Evolutionary conservation across 169 alveolate species (phyloP), one percentile per base, ranked within the genome.

Genomic region (Plasmodium malariae): DNA sequence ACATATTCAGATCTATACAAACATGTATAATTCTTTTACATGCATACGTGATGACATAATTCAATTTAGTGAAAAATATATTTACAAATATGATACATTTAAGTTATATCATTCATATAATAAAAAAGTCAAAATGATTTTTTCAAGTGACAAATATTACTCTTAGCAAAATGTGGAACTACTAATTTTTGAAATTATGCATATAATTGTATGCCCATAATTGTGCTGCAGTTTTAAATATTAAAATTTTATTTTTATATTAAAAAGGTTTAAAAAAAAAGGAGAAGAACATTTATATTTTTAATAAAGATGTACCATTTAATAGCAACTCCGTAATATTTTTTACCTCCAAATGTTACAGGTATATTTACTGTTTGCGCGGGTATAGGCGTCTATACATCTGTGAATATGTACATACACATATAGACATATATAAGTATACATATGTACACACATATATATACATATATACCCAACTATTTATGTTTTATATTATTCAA

Each of bases 261-360:
- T 65, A 32, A 45, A 67, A 51, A 83, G 91, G 91, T 43, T 71
- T 83, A 49, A 83, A 83, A 54, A 67, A 67, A 32, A 83, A 83
- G 49, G 73, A 83, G 28, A 67, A 67, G 49, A 83, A 83, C 34
- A 83, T 83, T 34, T 83, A 83, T 43, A 68, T 83, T 57, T 83
- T 83, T 71, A 40, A 59, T 55, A 83, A 55, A 67, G 91, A 83
- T 43, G 62, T 65, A 7, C n/a, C 21, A 45, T 83, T 83, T 83
- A 68, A 83, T 24, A 67, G 43, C 67, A 67, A 71, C 85, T 65
- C 72, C 55, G 85, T 83, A 14, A 67, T 83, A 67, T 83, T 83
- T 60, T 83, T 83, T 48, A 68, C 83, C 30, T 48, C 70, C 19
- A 83, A 83, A 57, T 83, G 65, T 7, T 14, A 9, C 37, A 70